Evolutionary conservation across 78 protist genomes (phyloP), one percentile per base, ranked within the genome.

Genomic region (Dictyostelium capitatum): DNA sequence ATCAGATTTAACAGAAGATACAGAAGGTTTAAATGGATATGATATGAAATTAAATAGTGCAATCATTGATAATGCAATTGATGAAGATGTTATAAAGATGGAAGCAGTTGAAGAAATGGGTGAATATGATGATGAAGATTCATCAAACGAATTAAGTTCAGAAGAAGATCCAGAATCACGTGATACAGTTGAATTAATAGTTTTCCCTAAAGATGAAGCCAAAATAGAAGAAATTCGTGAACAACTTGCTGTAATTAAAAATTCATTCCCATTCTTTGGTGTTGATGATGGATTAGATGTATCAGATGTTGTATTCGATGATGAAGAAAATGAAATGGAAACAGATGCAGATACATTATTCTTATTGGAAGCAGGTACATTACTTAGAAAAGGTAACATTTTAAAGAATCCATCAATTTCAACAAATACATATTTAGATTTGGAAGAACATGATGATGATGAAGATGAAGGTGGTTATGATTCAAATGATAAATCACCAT

Each of bases 81-180:
- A 37, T 37, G 43, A 37, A 37, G 43, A 37, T 37, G 43, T 37
- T 17, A 54, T 50, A 59, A 53, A 53, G 64, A 19, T 23, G 69
- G 83, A 48, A 53, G 54, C 30, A 78, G 9, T 12, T 53, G 57
- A 53, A 15, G 59, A 53, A 15, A 19, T 11, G 17, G 41, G 12
- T 32, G 47, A 41, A 64, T 56, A 25, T 54, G 69, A 23, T 30
- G 84, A 65, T 32, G 84, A 43, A 79, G 64, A 19, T 12, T 51
- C 15, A 51, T 12, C 56, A 1, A 12, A 51, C 3, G 56, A 8
- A 4, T 4, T 51, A 4, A 51, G 15, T 51, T 37, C 43, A 37
- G 56, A 51, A 51, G 56, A 51, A 23, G 69, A 59, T 59, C 19
- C 19, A 19, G 69, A 37, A 37, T 37, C 43, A 37, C 43, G 43